A percentile compares a stretch with the other conserved stretches of the same genome.
Evolutionary conservation across 768 basidiomycete species (phyloP).

Genomic region (Scleroderma citrinum): DNA sequence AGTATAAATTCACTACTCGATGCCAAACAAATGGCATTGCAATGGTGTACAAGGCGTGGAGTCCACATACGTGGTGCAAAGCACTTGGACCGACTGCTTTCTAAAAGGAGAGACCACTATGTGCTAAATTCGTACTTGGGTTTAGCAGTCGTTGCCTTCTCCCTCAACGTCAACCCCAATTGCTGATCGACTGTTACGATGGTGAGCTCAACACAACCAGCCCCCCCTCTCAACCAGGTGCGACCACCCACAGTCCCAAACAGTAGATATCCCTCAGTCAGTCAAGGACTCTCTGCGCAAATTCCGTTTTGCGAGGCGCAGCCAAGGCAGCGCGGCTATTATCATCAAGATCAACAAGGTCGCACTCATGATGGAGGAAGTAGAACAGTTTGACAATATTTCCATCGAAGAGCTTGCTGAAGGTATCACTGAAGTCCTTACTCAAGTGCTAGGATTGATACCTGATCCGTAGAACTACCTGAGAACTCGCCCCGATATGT

Average conservation of each 20-base stretch:
- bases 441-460: background rate
- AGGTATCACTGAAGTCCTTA: slow-evolving; percentile 39
- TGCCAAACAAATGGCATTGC: too few species aligned
- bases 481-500: slow-evolving; percentile 86
- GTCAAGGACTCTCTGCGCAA: slow-evolving; percentile 79
- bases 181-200: background rate
- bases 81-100: too few species aligned
- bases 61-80: too few species aligned
- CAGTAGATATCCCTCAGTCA: slow-evolving; percentile 79
- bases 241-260: slow-evolving; percentile 28
- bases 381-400: slow-evolving; percentile 71
- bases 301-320: slow-evolving; percentile 68
- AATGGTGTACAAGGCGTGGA: too few species aligned
- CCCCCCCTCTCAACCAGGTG: background rate
- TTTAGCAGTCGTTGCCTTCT: background rate
- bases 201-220: background rate
- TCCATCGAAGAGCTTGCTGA: slow-evolving; percentile 82
- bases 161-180: too few species aligned
- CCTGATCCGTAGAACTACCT: slow-evolving; percentile 61
- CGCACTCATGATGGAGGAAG: slow-evolving; percentile 75
- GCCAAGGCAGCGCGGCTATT: slow-evolving; percentile 66
- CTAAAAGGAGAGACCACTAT: too few species aligned
- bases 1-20: too few species aligned
- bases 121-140: background rate
- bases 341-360: slow-evolving; percentile 89